phyloP scores from a whole-genome alignment of 306 rosid species.

The Acacia melanoxylon region DNA sequence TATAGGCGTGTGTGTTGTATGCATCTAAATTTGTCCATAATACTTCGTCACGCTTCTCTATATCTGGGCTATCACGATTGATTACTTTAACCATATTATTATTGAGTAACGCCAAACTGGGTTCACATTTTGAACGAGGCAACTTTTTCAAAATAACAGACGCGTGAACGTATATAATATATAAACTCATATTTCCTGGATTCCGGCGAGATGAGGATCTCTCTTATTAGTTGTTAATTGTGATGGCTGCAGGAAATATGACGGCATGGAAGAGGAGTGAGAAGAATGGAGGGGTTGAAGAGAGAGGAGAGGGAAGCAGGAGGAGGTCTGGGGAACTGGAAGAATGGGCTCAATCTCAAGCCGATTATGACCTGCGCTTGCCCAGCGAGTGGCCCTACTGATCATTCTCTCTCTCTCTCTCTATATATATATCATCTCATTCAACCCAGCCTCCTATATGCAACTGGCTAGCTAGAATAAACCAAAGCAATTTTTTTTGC shows the following conservation, averaged over 20 bases:
- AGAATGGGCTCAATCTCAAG: slow-evolving; percentile 11
- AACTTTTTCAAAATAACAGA: background rate
- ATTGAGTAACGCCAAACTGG: background rate
- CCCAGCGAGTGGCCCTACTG: slow-evolving; percentile 48
- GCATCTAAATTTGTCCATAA: background rate
- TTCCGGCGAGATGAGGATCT: background rate
- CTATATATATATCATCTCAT: background rate
- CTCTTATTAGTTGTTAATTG: background rate
- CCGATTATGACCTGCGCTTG: slow-evolving; percentile 32
- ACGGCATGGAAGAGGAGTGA: background rate
- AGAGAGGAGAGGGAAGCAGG: background rate
- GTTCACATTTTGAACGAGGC: background rate
- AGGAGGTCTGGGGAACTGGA: background rate
- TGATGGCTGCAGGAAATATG: background rate
- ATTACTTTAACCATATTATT: background rate
- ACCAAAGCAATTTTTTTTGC: background rate
- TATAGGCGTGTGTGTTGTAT: background rate
- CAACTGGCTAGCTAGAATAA: too few relatives aligned
- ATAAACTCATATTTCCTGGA: background rate
- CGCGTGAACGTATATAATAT: background rate
- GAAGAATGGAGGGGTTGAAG: background rate
- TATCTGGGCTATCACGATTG: background rate
- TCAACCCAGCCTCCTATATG: too few relatives aligned
- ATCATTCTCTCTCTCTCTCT: background rate
- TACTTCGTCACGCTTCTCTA: background rate